Evolutionary conservation across 176 grass and related monocot genomes (phyloP), one percentile per base, ranked within the genome.

Genomic region (Eragrostis nindensis): DNA sequence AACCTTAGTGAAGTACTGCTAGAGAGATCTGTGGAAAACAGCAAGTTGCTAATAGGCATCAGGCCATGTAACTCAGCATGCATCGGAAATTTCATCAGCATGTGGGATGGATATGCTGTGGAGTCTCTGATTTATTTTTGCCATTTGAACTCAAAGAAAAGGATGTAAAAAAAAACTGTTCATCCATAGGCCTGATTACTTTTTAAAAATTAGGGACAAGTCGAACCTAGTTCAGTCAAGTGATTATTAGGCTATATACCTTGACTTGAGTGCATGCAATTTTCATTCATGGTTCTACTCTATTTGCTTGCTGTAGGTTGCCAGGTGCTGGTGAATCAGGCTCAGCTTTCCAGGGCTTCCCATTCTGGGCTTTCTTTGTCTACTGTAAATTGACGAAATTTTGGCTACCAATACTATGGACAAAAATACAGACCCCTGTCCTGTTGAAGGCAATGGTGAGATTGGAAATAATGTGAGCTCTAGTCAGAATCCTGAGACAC

Each of bases 401-500:
- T 80, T 54, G 12, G 1, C 16, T 21, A 19, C 21, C 63, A 71
- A 71, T 76, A 42, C 15, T 39, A 89, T 89, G 87, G 87, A 80
- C 36, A 76, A 84, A 89, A 70, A n/a, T 19, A 80, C 56, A 66
- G 60, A 15, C 44, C 11, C 26, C 38, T 29, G 52, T 84, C 71
- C 63, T 54, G 22, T 39, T 64, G 62, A 81, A 44, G 70, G 27
- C 11, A 70, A 39, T 70, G 64, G 47, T 63, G 55, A 70, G 55
- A 75, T 32, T 70, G 38, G 72, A 60, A 85, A 69, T 69, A 22
- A 47, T 78, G n/a, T 18, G 45, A 73, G 19, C 69, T 62, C 81
- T 84, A 74, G 50, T 73, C 50, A 84, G 81, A 84, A 88, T 47
- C 70, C 76, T 68, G 46, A 70, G 45, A 26, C 38, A 7, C 19